Evolutionary conservation across 306 rosid genomes (phyloP), one percentile per base, ranked within the genome.

Genomic region (Vigna radiata): DNA sequence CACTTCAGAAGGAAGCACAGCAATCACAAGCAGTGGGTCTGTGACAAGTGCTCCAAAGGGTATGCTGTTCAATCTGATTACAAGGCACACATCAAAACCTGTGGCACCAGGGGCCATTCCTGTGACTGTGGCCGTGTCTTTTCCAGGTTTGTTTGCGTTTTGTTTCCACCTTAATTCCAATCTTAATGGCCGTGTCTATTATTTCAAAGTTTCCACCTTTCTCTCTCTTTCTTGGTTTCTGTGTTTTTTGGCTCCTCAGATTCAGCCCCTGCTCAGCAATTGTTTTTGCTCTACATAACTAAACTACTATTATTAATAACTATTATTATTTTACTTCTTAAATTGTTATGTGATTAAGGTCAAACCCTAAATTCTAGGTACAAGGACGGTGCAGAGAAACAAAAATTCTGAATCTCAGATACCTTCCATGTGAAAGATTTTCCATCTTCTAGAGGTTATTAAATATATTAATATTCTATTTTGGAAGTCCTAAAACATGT

Each of bases 121-220:
- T 95, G 99, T 70, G 99, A 95, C 77, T 95, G 99, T 56, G 99
- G 99, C 78, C 97, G 99, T 72, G 99, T 95, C 25, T 95, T 95
- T 80, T 95, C 99, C 86, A 95, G 99, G 98, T 93, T 60, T 11
- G n/a, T 56, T 29, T 29, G 12, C 55, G 16, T 31, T 4, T 52
- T 37, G 19, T 5, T n/a, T 16, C 4, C 3, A 13, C 29, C 62
- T 41, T 18, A 25, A 1, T 59, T 27, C 41, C 44, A 2, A 5
- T 47, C 55, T 17, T 67, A 31, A 4, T 31, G 6, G 36, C 36
- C 36, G 36, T 52, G 23, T 60, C 41, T 41, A 31, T 13, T 49
- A 54, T 70, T 77, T 2, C 63, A 56, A 29, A 76, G 47, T 70
- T 49, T 47, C 39, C 50, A 9, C 18, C 75, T 70, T 31, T 49